A percentile compares a stretch with the other conserved stretches of the same genome.
phyloP scores from a whole-genome alignment of 208 protist genomes.

The Leptomonas pyrrhocoris region DNA sequence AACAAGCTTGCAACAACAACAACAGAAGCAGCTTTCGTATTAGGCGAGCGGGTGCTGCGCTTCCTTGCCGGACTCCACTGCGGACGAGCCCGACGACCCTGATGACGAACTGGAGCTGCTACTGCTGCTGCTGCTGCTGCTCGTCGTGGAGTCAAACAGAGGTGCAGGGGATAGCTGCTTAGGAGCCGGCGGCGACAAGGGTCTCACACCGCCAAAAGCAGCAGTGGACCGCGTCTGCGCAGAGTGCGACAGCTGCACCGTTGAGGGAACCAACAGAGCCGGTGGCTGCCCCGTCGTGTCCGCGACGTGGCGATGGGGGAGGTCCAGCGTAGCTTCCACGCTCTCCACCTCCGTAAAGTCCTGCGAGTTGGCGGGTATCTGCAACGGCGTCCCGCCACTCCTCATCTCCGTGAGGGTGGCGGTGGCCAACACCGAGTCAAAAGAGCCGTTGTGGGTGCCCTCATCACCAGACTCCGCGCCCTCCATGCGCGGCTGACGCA shows the following conservation, averaged over 20 bases:
- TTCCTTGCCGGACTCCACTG: neutral
- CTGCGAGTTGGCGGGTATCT: neutral
- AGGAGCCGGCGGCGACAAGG: neutral
- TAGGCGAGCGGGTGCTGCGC: conserved; percentile 5
- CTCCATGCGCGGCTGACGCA: too few relatives aligned
- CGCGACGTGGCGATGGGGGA: neutral
- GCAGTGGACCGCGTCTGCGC: neutral
- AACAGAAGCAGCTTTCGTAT: neutral
- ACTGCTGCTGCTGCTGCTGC: neutral
- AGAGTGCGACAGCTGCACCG: neutral
- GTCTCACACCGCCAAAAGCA: neutral
- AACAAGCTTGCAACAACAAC: neutral
- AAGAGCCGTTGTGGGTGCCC: neutral
- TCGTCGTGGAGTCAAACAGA: neutral
- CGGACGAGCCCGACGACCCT: neutral
- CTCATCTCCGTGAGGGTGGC: conserved; percentile 6
- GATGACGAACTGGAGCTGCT: neutral
- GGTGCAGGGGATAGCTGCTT: neutral
- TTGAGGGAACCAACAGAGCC: neutral
- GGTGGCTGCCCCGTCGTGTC: neutral
- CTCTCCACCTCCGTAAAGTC: conserved; percentile 7
- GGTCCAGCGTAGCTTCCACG: neutral
- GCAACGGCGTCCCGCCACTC: neutral
- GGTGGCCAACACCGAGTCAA: conserved; percentile 6
- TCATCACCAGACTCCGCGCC: neutral